Percentiles rank a stretch among this genome's conserved stretches.
phyloP scores from a whole-genome alignment of 176 grass and related monocot genomes.

The Hyparrhenia diplandra region DNA sequence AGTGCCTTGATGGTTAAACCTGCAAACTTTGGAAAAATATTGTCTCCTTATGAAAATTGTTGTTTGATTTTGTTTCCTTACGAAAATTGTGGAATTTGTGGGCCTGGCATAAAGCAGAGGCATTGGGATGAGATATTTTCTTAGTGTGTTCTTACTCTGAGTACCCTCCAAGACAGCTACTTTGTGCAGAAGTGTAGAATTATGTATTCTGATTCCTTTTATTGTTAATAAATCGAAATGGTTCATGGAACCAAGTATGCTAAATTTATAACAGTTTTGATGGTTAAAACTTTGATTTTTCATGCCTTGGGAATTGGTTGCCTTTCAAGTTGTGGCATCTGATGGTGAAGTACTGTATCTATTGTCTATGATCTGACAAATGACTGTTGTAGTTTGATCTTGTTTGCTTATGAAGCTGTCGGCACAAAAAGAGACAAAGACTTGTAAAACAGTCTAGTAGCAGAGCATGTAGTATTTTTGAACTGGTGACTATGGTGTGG shows the following conservation, averaged over 20 bases:
- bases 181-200: too few relatives aligned
- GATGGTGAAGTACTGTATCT: too few relatives aligned
- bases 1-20: not conserved
- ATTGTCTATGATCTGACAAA: not conserved
- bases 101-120: not conserved
- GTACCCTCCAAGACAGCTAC: not conserved
- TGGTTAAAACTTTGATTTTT: not conserved
- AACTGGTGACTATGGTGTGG: too few relatives aligned
- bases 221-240: not conserved
- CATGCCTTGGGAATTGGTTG: not conserved
- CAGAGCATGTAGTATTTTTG: too few relatives aligned
- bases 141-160: not conserved
- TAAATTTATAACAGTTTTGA: not conserved
- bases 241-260: not conserved
- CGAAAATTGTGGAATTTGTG: not conserved
- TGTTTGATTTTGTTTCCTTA: not conserved
- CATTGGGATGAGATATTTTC: not conserved
- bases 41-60: too few relatives aligned
- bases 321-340: too few relatives aligned
- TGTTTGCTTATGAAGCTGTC: not conserved
- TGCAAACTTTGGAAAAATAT: not conserved
- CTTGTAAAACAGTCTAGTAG: too few relatives aligned
- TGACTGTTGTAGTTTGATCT: not conserved
- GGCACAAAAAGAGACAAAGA: too few relatives aligned
- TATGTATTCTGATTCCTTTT: not conserved